Conservation (phyloP, 257 asterid genomes). For the Vinca minor region DNA sequence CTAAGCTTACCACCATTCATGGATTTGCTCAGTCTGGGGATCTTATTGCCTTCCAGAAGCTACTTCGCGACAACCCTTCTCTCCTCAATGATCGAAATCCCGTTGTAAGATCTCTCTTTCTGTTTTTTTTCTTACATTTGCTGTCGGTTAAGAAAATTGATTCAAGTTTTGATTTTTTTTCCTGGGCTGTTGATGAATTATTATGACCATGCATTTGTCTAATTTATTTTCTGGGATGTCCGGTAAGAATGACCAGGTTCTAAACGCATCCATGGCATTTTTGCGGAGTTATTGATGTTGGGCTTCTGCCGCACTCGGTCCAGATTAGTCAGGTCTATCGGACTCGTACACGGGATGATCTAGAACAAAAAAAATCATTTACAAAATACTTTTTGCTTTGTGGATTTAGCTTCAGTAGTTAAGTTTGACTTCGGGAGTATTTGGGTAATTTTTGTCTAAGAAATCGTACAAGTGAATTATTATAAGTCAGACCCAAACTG, state of each 20-base stretch:
- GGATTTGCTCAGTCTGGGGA: slow-evolving; percentile 93
- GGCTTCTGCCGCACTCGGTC: neutral
- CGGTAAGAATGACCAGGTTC: no score
- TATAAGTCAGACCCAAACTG: no score
- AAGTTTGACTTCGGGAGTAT: neutral
- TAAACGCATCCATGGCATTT: no score
- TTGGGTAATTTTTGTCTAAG: no score
- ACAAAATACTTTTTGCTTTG: neutral
- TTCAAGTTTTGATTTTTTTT: neutral
- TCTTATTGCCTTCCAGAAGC: slow-evolving; percentile 52
- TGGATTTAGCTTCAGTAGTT: neutral
- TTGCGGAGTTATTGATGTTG: no score
- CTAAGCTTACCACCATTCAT: slow-evolving; percentile 64
- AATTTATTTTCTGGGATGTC: neutral
- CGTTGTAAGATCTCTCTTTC: slow-evolving; percentile 43
- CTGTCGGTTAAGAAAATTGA: neutral
- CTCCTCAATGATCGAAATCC: slow-evolving; percentile 92
- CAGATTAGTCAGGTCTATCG: no score
- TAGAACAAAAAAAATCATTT: no score
- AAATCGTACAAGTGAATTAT: no score
- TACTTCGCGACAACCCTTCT: slow-evolving; percentile 65
- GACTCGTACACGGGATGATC: no score
- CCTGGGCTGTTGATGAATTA: neutral
- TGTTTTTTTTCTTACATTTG: neutral
- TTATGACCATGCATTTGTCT: neutral